phyloP scores from a whole-genome alignment of 2,329 filamentous ascomycete genomes.

The Fonsecaea pedrosoi region DNA sequence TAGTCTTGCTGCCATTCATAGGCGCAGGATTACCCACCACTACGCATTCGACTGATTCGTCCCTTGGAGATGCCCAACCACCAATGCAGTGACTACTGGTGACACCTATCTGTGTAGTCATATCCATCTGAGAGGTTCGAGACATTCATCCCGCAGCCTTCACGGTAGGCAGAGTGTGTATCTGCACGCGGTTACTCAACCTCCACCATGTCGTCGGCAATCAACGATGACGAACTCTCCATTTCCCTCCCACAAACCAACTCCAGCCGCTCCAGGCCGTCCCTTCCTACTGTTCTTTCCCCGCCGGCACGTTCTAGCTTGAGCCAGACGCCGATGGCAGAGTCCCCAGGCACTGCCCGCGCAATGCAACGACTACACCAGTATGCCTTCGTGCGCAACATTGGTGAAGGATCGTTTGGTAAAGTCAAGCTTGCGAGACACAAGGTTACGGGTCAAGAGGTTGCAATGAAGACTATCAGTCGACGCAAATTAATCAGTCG shows the following conservation, averaged over 20 bases:
- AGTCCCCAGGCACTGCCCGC: conserved; percentile 57
- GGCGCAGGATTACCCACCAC: conserved; percentile 7
- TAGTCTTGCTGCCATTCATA: background rate
- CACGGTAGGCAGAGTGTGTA: background rate
- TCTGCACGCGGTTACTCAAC: conserved; percentile 8
- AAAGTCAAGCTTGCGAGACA: conserved; percentile 98
- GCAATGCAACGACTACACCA: conserved; percentile 86
- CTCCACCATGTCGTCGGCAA: conserved; percentile 45
- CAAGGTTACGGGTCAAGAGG: conserved; percentile 88
- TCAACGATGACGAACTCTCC: conserved; percentile 49
- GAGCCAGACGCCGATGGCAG: conserved; percentile 41
- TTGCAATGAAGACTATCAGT: conserved; percentile 97
- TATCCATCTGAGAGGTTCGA: background rate
- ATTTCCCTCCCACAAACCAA: conserved; percentile 45
- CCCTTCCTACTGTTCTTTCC: conserved; percentile 38
- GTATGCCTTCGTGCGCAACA: conserved; percentile 86
- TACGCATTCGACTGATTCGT: background rate
- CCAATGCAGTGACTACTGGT: conserved; percentile 37
- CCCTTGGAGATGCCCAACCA: conserved; percentile 29
- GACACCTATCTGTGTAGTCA: conserved; percentile 12
- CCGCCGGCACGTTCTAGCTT: conserved; percentile 33
- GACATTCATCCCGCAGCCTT: background rate
- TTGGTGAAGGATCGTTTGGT: conserved; percentile 96
- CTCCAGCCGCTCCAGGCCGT: conserved; percentile 36
- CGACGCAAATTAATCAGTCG: conserved; percentile 94